These are phyloP conservation scores for Mychonastes homosphaera DNA, from an alignment of 139 green algal species.

Conservation along the genomic window DNA sequence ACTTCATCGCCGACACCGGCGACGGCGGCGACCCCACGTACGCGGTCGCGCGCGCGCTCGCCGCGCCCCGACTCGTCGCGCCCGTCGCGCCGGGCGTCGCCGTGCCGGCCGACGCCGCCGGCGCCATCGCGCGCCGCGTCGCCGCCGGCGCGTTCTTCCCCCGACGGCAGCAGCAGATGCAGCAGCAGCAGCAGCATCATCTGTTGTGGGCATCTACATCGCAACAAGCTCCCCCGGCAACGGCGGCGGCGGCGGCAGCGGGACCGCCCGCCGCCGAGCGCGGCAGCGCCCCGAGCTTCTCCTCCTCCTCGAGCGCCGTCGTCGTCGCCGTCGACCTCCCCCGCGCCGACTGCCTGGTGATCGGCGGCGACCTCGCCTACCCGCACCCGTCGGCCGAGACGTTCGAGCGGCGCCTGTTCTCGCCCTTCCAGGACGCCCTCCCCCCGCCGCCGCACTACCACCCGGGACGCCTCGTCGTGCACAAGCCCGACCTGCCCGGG, in stretches of 20 bases:
- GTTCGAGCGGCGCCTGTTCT: slow-evolving; percentile 67
- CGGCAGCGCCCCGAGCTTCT: not conserved
- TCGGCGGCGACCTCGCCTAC: slow-evolving; percentile 82
- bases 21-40: slow-evolving; percentile 83
- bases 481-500: slow-evolving; percentile 60
- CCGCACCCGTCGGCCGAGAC: slow-evolving; percentile 69
- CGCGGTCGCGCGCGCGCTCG: slow-evolving; percentile 59
- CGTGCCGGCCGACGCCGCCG: too few species aligned
- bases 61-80: slow-evolving; percentile 38
- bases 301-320: not conserved
- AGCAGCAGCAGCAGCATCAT: slow-evolving; percentile 10
- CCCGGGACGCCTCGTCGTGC: slow-evolving; percentile 60
- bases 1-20: slow-evolving; percentile 68
- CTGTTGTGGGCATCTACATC: too few species aligned
- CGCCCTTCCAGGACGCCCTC: slow-evolving; percentile 68
- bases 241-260: not conserved
- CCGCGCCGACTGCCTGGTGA: slow-evolving; percentile 49
- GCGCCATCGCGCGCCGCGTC: too few species aligned
- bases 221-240: too few species aligned
- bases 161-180: slow-evolving; percentile 4
- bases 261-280: not conserved
- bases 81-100: slow-evolving; percentile 8
- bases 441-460: slow-evolving; percentile 64
- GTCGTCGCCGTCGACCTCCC: slow-evolving; percentile 28
- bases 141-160: too few species aligned